phyloP scores from a whole-genome alignment of 164 flowering plant species.

The Tinospora cordifolia region DNA sequence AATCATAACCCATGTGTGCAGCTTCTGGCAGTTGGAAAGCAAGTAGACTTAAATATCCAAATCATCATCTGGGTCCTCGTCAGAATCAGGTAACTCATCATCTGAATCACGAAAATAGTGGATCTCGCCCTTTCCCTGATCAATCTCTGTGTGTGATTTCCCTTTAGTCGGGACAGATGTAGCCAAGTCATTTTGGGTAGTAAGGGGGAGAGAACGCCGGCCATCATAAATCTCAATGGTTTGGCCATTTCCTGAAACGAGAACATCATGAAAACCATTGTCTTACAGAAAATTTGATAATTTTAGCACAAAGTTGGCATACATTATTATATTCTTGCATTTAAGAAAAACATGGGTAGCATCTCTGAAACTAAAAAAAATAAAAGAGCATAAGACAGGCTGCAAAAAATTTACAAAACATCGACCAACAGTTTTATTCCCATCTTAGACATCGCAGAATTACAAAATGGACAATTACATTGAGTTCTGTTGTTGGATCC shows the following conservation, averaged over 20 bases:
- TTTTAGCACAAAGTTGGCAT: neutral
- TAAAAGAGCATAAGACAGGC: too few species aligned
- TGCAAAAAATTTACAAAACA: too few species aligned
- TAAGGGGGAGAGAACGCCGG: slow-evolving; percentile 43
- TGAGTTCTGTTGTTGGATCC: too few species aligned
- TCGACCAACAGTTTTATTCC: neutral
- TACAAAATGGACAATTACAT: neutral
- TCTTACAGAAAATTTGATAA: neutral
- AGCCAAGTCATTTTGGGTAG: slow-evolving; percentile 24
- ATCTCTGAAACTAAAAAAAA: too few species aligned
- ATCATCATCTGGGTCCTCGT: slow-evolving; percentile 99
- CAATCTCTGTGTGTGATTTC: slow-evolving; percentile 20
- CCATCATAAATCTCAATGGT: slow-evolving; percentile 82
- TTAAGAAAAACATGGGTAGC: neutral
- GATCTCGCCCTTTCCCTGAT: slow-evolving; percentile 67
- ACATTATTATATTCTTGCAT: neutral
- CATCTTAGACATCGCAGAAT: neutral
- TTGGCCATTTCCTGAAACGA: slow-evolving; percentile 54
- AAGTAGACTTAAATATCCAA: slow-evolving; percentile 57
- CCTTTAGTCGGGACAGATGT: slow-evolving; percentile 11
- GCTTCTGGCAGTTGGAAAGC: neutral
- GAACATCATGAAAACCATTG: neutral
- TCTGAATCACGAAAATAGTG: slow-evolving; percentile 91
- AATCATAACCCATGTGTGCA: neutral
- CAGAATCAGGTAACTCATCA: slow-evolving; percentile 88